Evolutionary conservation across 2,329 filamentous ascomycete genomes (phyloP).

Genomic region (Acrocalymma vagum): DNA sequence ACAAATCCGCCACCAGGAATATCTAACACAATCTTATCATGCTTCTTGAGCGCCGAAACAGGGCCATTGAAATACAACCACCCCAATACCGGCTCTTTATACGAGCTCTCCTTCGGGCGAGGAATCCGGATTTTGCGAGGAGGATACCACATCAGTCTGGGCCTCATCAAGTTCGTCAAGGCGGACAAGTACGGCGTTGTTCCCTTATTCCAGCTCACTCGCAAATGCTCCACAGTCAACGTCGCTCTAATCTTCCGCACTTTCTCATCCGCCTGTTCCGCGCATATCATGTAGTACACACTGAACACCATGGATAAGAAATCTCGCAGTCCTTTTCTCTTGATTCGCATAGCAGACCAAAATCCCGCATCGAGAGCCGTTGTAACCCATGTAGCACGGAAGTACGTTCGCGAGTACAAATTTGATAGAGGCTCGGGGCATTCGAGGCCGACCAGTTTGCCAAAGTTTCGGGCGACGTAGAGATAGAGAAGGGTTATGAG

Average conservation of each 20-base stretch:
- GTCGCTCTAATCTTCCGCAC: conserved; percentile 88
- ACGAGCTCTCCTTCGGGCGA: conserved; percentile 79
- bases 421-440: conserved; percentile 93
- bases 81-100: conserved; percentile 80
- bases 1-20: conserved; percentile 95
- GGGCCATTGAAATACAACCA: conserved; percentile 97
- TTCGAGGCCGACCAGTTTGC: conserved; percentile 88
- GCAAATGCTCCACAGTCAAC: conserved; percentile 88
- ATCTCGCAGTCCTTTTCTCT: conserved; percentile 80
- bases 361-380: conserved; percentile 96
- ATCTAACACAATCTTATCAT: conserved; percentile 83
- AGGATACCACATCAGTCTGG: conserved; percentile 80
- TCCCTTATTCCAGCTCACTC: conserved; percentile 95
- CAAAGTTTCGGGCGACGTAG: conserved; percentile 92
- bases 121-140: conserved; percentile 86
- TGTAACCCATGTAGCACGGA: conserved; percentile 94
- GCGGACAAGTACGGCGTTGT: conserved; percentile 85
- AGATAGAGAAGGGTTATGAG: conserved; percentile 89
- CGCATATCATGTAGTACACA: conserved; percentile 88
- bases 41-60: conserved; percentile 76
- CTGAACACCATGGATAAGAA: conserved; percentile 85
- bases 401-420: conserved; percentile 91
- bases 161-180: conserved; percentile 76
- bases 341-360: conserved; percentile 97
- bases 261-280: conserved; percentile 95